Evolutionary conservation across 805 yeast species (phyloP), one percentile per base, ranked within the genome.

Genomic region (Wickerhamiella siamensis): DNA sequence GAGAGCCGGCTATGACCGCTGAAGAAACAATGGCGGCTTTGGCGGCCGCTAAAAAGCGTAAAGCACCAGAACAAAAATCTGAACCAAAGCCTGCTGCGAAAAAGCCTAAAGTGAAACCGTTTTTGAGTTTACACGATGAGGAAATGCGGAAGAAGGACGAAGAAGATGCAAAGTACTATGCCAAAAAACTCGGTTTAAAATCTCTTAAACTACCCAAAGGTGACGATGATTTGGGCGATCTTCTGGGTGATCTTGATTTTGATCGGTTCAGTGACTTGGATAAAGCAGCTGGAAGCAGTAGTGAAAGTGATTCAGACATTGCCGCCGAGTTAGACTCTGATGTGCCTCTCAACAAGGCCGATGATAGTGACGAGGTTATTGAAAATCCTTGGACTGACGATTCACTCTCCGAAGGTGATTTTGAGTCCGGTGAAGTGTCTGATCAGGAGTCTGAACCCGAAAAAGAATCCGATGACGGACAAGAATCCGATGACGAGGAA

Each of bases 181-280:
- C 95, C 3, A 79, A 79, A 47, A 78, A 81, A 52, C 65, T 87
- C 8, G 93, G 93, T 1, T 57, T 82, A 50, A 75, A 75, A 48
- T 66, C 65, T 14, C 63, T 79, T 37, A 60, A 67, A 31, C 71
- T 70, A 47, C 55, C 55, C 3, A 77, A 70, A 32, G 84, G 75
- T 12, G 81, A 79, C 53, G 95, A 84, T 59, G 72, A 78, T 2
- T 65, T 86, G 38, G 94, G 82, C 36, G 93, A 86, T n/a, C 56
- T 86, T 18, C 62, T 86, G 4, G 94, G 83, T 41, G 94, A 87
- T 0, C 60, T 74, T n/a, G 79, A 75, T 47, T 59, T 73, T 40
- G 76, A 70, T 33, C 63, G 40, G 4, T 39, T 51, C 35, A 40
- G 34, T 32, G 44, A 35, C n/a, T 21, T 33, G 19, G 35, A 36